These are phyloP conservation scores for Syzygium aqueum DNA, from an alignment of 345 rosid genomes.

Conservation along the genomic window DNA sequence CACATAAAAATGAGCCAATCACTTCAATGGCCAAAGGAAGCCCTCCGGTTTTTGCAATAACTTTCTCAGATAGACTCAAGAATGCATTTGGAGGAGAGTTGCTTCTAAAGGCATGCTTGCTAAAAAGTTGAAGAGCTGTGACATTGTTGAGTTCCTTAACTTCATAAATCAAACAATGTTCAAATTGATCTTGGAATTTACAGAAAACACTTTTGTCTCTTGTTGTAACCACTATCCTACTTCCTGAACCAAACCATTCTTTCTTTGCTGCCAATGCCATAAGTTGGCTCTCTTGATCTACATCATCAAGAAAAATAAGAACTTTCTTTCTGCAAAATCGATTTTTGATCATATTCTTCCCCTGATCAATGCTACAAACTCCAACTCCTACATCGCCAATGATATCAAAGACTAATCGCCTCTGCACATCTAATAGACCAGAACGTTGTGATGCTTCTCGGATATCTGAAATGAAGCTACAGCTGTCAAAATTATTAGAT, in stretches of 20 bases:
- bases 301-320: background rate
- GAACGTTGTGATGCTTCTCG: background rate
- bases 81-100: background rate
- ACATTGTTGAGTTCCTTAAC: background rate
- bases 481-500: no score
- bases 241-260: background rate
- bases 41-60: background rate
- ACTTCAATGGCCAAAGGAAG: background rate
- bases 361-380: background rate
- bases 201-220: rapidly evolving
- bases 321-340: background rate
- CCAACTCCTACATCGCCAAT: rapidly evolving
- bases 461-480: background rate
- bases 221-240: background rate
- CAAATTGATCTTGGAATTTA: background rate
- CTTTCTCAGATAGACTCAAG: background rate
- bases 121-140: background rate
- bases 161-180: background rate
- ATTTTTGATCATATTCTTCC: background rate
- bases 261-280: background rate
- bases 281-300: background rate
- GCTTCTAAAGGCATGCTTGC: background rate
- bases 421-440: background rate
- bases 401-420: rapidly evolving
- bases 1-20: background rate